Evolutionary conservation across 23 red algal genomes (phyloP).

Genomic region (Agarophyton chilense): DNA sequence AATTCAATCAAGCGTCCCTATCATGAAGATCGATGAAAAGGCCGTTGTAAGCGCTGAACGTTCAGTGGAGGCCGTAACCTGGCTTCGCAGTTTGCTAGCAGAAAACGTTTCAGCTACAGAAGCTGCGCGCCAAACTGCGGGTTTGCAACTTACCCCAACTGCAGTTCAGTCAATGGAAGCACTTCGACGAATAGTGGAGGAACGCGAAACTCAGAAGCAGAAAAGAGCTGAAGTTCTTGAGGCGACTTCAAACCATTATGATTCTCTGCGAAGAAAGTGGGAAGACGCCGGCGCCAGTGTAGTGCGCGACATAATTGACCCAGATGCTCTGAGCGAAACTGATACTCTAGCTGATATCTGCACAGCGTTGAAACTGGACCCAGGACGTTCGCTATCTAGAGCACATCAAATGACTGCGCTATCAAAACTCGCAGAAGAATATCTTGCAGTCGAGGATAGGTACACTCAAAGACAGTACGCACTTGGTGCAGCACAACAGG

Average conservation of each 20-base stretch:
- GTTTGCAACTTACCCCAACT: not conserved
- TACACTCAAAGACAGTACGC: not conserved
- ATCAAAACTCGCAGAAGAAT: not conserved
- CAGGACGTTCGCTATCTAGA: not conserved
- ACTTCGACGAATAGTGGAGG: not conserved
- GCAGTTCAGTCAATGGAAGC: constrained; percentile 10
- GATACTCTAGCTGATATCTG: not conserved
- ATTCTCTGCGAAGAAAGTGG: not conserved
- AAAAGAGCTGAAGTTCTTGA: not conserved
- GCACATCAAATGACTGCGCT: not conserved
- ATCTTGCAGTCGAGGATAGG: not conserved
- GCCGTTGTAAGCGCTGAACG: constrained; percentile 12
- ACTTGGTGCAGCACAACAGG: constrained; percentile 3
- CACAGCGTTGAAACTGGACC: not conserved
- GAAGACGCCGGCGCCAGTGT: not conserved
- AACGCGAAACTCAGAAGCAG: not conserved
- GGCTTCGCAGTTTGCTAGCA: constrained; percentile 16
- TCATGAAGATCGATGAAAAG: not conserved
- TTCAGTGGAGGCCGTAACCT: constrained; percentile 9
- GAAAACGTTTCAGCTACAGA: not conserved
- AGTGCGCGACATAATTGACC: not conserved
- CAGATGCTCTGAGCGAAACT: constrained; percentile 18
- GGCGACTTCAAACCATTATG: not conserved
- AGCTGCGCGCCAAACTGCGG: not conserved
- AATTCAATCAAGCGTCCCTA: too few species aligned